phyloP scores from a whole-genome alignment of 1,284 basidiomycete genomes.

The Cryptococcus amylolentus region DNA sequence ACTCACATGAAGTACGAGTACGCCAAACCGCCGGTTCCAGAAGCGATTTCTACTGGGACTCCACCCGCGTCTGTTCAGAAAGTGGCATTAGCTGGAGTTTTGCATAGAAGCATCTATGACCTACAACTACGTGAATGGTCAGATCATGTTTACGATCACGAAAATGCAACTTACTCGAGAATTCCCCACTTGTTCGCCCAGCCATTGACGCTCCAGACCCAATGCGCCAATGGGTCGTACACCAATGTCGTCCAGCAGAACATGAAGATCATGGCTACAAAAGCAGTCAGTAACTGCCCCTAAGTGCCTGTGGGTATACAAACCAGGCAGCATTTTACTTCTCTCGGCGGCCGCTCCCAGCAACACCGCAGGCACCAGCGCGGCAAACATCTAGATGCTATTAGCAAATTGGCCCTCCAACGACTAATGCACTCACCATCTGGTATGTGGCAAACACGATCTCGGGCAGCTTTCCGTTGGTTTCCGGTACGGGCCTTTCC shows the following conservation, averaged over 20 bases:
- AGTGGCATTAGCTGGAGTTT: neutral
- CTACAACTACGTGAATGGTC: slow-evolving; percentile 3
- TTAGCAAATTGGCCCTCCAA: neutral
- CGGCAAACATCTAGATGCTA: slow-evolving; percentile 42
- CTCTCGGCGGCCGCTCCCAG: slow-evolving; percentile 74
- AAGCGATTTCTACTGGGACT: slow-evolving; percentile 89
- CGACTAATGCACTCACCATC: slow-evolving; percentile 57
- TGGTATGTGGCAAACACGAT: slow-evolving; percentile 77
- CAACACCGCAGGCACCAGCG: slow-evolving; percentile 54
- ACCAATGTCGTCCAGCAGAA: slow-evolving; percentile 66
- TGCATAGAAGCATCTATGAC: neutral
- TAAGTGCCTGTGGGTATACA: too few relatives aligned
- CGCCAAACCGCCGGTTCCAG: slow-evolving; percentile 79
- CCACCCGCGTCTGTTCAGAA: slow-evolving; percentile 59
- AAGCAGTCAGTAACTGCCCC: too few relatives aligned
- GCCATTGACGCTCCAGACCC: slow-evolving; percentile 72
- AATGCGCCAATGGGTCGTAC: slow-evolving; percentile 74
- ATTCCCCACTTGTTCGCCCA: slow-evolving; percentile 91
- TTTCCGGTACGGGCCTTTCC: slow-evolving; percentile 67
- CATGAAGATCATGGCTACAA: slow-evolving; percentile 67
- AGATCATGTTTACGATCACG: neutral
- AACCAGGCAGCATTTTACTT: slow-evolving; percentile 71
- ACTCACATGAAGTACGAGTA: slow-evolving; percentile 62
- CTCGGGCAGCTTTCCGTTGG: slow-evolving; percentile 55
- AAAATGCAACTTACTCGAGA: slow-evolving; percentile 59